A percentile compares a stretch with the other conserved stretches of the same genome.
Evolutionary conservation across 352 stramenopile species (phyloP).

Genomic region (Saprolegnia diclina): DNA sequence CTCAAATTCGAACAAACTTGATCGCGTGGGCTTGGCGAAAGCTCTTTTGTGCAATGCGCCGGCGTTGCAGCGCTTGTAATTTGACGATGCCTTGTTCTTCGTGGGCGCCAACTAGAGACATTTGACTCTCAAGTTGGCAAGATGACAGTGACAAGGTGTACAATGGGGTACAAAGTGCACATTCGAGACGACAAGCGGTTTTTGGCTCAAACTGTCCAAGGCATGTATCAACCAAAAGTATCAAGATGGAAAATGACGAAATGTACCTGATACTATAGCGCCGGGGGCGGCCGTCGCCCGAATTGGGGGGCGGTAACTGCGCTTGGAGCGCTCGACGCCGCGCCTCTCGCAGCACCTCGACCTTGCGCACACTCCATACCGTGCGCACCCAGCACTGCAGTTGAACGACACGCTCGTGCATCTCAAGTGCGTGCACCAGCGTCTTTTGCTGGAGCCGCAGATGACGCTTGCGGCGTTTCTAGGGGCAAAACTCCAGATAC

Average conservation of each 20-base stretch:
- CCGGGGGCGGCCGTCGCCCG: not conserved
- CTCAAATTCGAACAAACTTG: too few species aligned
- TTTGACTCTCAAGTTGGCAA: not conserved
- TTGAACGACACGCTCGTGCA: conserved; percentile 3
- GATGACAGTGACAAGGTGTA: not conserved
- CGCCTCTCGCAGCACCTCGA: conserved; percentile 5
- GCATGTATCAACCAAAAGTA: not conserved
- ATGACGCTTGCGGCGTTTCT: conserved; percentile 15
- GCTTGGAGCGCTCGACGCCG: not conserved
- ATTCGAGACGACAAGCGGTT: not conserved
- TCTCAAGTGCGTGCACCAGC: not conserved
- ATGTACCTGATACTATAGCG: conserved; percentile 17
- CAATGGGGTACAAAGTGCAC: not conserved
- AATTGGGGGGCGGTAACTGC: not conserved
- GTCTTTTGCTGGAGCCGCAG: conserved; percentile 1
- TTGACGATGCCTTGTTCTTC: conserved; percentile 8
- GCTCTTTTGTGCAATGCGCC: conserved; percentile 16
- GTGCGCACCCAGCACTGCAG: conserved; percentile 21
- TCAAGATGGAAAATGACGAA: not conserved
- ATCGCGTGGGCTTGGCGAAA: not conserved
- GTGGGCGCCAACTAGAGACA: conserved; percentile 6
- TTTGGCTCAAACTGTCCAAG: not conserved
- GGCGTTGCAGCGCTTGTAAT: conserved; percentile 22
- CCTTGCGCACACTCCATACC: not conserved
- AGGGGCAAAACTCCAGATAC: not conserved